phyloP scores from a whole-genome alignment of 1,139 yeast species.

The Suhomyces coccinellae region DNA sequence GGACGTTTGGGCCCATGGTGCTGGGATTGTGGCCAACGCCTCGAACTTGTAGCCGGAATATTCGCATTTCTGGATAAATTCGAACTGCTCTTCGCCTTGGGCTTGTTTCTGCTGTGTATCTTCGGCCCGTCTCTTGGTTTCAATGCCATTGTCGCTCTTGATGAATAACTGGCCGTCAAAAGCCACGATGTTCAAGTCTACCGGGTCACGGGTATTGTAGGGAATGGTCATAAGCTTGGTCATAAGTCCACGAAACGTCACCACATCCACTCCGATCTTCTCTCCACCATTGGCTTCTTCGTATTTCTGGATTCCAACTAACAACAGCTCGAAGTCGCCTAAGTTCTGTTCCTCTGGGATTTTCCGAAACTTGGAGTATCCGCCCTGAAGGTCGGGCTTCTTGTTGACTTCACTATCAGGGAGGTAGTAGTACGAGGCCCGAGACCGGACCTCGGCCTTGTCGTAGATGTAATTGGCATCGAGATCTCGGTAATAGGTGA shows the following conservation, averaged over 20 bases:
- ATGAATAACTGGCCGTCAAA: conserved; percentile 87
- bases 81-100: conserved; percentile 33
- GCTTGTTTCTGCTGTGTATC: conserved; percentile 27
- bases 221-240: conserved; percentile 66
- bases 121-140: conserved; percentile 29
- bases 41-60: conserved; percentile 87
- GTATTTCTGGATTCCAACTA: conserved; percentile 53
- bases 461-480: conserved; percentile 46
- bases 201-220: conserved; percentile 52
- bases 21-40: conserved; percentile 67
- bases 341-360: conserved; percentile 53
- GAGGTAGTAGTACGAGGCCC: conserved; percentile 67
- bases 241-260: conserved; percentile 85
- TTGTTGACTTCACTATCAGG: conserved; percentile 62
- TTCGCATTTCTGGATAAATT: conserved; percentile 44
- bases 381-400: conserved; percentile 61
- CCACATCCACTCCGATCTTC: conserved; percentile 60
- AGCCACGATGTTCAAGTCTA: conserved; percentile 61
- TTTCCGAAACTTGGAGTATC: conserved; percentile 57
- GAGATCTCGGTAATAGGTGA: conserved; percentile 56
- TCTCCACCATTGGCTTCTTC: conserved; percentile 50
- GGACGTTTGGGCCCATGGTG: conserved; percentile 71
- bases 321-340: conserved; percentile 59
- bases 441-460: conserved; percentile 47
- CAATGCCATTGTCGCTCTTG: conserved; percentile 54